Evolutionary conservation across 768 basidiomycete genomes (phyloP).

Genomic region (Tephrocybe sp.): DNA sequence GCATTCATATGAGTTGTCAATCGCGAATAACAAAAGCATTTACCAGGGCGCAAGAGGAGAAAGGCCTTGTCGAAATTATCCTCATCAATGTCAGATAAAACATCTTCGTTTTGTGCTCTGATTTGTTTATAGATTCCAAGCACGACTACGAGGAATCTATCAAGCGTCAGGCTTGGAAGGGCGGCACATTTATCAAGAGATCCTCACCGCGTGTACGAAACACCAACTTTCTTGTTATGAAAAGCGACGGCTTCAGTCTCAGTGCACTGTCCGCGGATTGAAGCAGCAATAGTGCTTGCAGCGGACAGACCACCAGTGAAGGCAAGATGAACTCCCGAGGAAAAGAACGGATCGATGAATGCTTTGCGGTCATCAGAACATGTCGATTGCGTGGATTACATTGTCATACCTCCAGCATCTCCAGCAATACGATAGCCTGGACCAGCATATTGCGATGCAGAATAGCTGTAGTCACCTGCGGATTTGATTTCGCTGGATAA

Average conservation of each 20-base stretch:
- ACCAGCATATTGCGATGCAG: conserved; percentile 30
- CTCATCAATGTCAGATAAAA: conserved; percentile 33
- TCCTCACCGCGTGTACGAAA: conserved; percentile 26
- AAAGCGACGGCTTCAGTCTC: conserved; percentile 22
- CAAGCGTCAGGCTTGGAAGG: neutral
- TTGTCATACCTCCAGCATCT: conserved; percentile 37
- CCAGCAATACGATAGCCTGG: conserved; percentile 34
- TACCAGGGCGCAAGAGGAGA: conserved; percentile 34
- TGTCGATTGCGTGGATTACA: neutral
- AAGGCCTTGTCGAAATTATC: conserved; percentile 42
- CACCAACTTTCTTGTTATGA: conserved; percentile 23
- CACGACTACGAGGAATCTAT: conserved; percentile 36
- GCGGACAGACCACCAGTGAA: conserved; percentile 29
- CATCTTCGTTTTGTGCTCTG: conserved; percentile 27
- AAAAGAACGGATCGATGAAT: conserved; percentile 42
- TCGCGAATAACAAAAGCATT: neutral
- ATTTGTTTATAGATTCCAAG: conserved; percentile 42
- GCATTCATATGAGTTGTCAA: neutral
- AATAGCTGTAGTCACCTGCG: conserved; percentile 36
- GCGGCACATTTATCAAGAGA: neutral
- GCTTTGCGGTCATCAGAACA: conserved; percentile 21
- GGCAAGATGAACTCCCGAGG: conserved; percentile 34
- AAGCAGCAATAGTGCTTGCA: conserved; percentile 27
- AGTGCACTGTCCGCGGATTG: conserved; percentile 20
- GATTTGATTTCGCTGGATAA: conserved; percentile 20